A percentile compares a stretch with the other conserved stretches of the same genome.
Evolutionary conservation across 495 filamentous ascomycete species (phyloP).

Genomic region (Aspergillus sparsus): DNA sequence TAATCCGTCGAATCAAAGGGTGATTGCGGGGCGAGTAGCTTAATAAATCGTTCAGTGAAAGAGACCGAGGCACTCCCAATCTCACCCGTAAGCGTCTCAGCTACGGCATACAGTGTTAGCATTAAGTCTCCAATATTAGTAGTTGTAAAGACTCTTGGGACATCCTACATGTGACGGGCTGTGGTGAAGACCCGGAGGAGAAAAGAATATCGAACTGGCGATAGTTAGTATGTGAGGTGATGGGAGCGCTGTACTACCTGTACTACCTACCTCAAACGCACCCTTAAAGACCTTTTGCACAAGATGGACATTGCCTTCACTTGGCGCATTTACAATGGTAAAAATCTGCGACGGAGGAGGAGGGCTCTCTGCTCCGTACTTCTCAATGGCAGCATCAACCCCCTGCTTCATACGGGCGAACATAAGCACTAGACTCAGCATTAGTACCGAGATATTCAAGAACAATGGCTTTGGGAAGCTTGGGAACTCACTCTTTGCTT

Average conservation of each 20-base stretch:
- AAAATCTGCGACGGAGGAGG: conserved; percentile 88
- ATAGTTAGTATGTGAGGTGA: conserved; percentile 13
- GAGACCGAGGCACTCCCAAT: conserved; percentile 64
- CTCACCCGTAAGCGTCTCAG: conserved; percentile 66
- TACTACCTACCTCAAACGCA: conserved; percentile 64
- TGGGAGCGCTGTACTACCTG: background rate
- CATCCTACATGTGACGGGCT: conserved; percentile 54
- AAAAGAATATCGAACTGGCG: conserved; percentile 85
- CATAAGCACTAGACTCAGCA: conserved; percentile 53
- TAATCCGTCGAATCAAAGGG: conserved; percentile 78
- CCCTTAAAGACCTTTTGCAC: conserved; percentile 94
- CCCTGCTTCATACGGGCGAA: conserved; percentile 77
- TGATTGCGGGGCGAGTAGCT: conserved; percentile 69
- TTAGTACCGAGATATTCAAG: background rate
- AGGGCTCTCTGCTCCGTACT: conserved; percentile 67
- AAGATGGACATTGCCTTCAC: conserved; percentile 78
- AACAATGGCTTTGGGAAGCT: background rate
- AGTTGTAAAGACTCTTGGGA: conserved; percentile 16
- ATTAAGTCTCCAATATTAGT: conserved; percentile 4
- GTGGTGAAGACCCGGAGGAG: conserved; percentile 72
- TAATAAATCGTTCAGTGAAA: conserved; percentile 73
- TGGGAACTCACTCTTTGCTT: conserved; percentile 64
- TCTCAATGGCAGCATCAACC: conserved; percentile 66
- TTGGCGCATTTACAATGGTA: conserved; percentile 68
- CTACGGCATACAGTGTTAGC: conserved; percentile 44